These are phyloP conservation scores for Geranium brycei DNA, from an alignment of 345 rosid genomes.

Conservation along the genomic window DNA sequence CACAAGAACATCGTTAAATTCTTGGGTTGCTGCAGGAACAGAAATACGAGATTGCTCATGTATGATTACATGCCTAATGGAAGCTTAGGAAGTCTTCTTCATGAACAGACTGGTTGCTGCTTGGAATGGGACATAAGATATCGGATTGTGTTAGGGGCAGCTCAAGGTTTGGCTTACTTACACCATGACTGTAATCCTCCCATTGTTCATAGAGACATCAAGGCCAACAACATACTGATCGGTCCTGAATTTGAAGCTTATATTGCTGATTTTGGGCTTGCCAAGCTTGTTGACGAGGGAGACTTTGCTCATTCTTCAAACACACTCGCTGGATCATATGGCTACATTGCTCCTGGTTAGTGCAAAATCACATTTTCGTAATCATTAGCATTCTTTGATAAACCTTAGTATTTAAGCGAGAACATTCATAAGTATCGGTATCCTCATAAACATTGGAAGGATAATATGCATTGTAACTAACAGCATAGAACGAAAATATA, in stretches of 20 bases:
- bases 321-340: conserved; percentile 87
- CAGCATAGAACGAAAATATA: too few species aligned
- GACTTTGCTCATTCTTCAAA: conserved; percentile 71
- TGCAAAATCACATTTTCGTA: background rate
- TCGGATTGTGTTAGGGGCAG: conserved; percentile 56
- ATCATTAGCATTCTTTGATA: background rate
- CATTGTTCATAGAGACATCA: conserved; percentile 83
- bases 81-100: conserved; percentile 71
- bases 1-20: conserved; percentile 83
- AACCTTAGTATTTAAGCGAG: background rate
- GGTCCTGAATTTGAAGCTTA: conserved; percentile 73
- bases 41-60: conserved; percentile 64
- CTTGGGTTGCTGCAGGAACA: conserved; percentile 80
- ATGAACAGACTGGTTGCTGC: conserved; percentile 42
- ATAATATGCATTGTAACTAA: too few species aligned
- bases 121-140: conserved; percentile 77
- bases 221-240: conserved; percentile 85
- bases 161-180: conserved; percentile 84
- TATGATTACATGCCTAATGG: conserved; percentile 85
- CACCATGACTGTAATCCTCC: conserved; percentile 90
- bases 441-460: background rate
- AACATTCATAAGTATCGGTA: background rate
- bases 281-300: conserved; percentile 70
- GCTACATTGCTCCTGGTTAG: conserved; percentile 93
- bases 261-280: conserved; percentile 83